phyloP scores from a whole-genome alignment of 305 asterid genomes.

The Solanum hybrid region DNA sequence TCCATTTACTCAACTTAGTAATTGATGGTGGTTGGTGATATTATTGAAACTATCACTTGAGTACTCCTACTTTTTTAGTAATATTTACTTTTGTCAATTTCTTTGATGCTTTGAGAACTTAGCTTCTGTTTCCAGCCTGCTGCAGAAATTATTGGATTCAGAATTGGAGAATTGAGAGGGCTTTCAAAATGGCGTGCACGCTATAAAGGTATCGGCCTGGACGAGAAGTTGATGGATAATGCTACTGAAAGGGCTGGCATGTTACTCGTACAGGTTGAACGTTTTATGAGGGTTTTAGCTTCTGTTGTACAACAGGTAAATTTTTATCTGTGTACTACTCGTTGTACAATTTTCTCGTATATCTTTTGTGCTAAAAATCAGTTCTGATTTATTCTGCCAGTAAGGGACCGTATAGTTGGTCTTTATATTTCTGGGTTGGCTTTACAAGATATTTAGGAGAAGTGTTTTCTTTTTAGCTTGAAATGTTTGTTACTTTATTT shows the following conservation, averaged over 20 bases:
- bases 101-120: slow-evolving; percentile 6
- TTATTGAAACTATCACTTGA: background rate
- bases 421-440: background rate
- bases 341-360: background rate
- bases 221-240: slow-evolving; percentile 65
- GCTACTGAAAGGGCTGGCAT: slow-evolving; percentile 87
- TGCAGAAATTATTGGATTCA: slow-evolving; percentile 85
- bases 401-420: background rate
- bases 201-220: slow-evolving; percentile 69
- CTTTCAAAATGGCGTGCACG: slow-evolving; percentile 97
- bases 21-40: background rate
- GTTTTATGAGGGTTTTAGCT: slow-evolving; percentile 65
- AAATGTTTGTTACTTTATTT: background rate
- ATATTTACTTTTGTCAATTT: slow-evolving; percentile 12
- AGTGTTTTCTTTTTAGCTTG: background rate
- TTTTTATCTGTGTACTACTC: background rate
- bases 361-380: background rate
- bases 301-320: slow-evolving; percentile 89
- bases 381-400: background rate
- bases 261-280: slow-evolving; percentile 72
- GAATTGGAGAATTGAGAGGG: slow-evolving; percentile 91
- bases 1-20: background rate
- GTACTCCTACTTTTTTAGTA: background rate
- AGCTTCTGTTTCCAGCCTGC: slow-evolving; percentile 73
- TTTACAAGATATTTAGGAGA: background rate